phyloP scores from a whole-genome alignment of 2,329 filamentous ascomycete species.

The Bisporella sp. region DNA sequence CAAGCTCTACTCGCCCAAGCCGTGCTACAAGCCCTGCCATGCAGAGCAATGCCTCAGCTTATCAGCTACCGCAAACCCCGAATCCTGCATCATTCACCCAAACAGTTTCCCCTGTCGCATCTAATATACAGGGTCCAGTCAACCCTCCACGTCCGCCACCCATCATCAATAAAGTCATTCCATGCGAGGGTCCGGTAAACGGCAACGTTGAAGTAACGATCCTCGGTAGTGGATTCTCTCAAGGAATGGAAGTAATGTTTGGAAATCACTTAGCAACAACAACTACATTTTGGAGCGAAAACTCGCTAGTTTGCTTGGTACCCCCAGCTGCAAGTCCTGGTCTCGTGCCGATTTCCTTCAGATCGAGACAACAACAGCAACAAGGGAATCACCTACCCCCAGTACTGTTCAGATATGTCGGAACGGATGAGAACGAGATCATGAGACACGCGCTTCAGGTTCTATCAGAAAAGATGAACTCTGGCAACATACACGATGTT shows the following conservation, averaged over 20 bases:
- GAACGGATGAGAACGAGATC: conserved; percentile 62
- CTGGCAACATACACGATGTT: conserved; percentile 53
- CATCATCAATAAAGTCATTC: conserved; percentile 76
- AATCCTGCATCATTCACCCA: conserved; percentile 38
- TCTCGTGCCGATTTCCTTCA: conserved; percentile 53
- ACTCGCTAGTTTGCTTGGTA: conserved; percentile 55
- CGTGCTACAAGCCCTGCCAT: conserved; percentile 67
- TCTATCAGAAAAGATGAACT: conserved; percentile 53
- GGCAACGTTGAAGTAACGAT: conserved; percentile 86
- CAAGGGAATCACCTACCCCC: conserved; percentile 35
- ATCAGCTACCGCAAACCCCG: conserved; percentile 31
- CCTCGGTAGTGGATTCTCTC: conserved; percentile 72
- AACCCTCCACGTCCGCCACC: conserved; percentile 45
- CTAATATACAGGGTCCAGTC: conserved; percentile 35
- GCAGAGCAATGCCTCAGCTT: conserved; percentile 39
- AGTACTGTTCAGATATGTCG: conserved; percentile 64
- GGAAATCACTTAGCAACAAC: conserved; percentile 59
- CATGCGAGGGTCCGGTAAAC: conserved; percentile 70
- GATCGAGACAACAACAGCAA: conserved; percentile 41
- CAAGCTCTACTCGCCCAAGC: conserved; percentile 66
- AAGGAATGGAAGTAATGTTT: conserved; percentile 78
- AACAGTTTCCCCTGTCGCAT: conserved; percentile 41
- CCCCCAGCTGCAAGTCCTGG: conserved; percentile 52
- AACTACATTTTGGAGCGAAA: conserved; percentile 57
- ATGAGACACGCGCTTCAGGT: conserved; percentile 62